Evolutionary conservation across 139 green algal genomes (phyloP), one percentile per base, ranked within the genome.

Genomic region (Deuterostichococcus epilithicus): DNA sequence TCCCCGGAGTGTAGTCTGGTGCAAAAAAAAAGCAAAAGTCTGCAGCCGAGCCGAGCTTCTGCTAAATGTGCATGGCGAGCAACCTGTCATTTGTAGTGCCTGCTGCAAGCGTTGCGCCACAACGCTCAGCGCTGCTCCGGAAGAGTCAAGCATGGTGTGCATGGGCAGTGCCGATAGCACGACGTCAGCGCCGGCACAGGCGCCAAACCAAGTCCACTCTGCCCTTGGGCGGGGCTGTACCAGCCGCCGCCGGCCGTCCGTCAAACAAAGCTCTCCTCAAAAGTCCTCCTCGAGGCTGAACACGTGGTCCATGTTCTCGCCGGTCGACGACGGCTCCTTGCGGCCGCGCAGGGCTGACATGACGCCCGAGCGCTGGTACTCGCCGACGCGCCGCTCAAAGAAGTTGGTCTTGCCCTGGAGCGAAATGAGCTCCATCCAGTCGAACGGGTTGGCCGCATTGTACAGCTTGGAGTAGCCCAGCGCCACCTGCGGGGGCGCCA

Each of bases 341-440:
- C 33, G 67, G 22, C 63, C 65, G 36, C 72, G 70, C 76, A 81
- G n/a, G 83, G 74, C 26, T n/a, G 52, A 63, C 91, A 95, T 96
- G 38, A 96, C 91, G 0, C 86, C 90, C 20, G 88, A 87, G 42
- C 89, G 87, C 76, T 96, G 91, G 81, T 96, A 96, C 33, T 96
- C 91, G 28, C 91, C 91, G 39, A 96, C 91, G 1, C 91, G 74
- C 76, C 91, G 86, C 86, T 96, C 91, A 78, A 96, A 96, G 80
- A 96, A 96, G 81, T 96, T 96, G 34, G 91, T 94, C 86, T 96
- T 91, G 65, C 86, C 83, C 72, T 94, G 90, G 25, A 96, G 81
- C 18, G 89, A 94, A 68, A 96, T 96, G 70, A 93, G 84, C 77
- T 96, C 91, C 91, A 96, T 96, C 87, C 86, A 96, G 81, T 96